Conservation (phyloP, 345 rosid genomes). For the Pistacia integerrima region DNA sequence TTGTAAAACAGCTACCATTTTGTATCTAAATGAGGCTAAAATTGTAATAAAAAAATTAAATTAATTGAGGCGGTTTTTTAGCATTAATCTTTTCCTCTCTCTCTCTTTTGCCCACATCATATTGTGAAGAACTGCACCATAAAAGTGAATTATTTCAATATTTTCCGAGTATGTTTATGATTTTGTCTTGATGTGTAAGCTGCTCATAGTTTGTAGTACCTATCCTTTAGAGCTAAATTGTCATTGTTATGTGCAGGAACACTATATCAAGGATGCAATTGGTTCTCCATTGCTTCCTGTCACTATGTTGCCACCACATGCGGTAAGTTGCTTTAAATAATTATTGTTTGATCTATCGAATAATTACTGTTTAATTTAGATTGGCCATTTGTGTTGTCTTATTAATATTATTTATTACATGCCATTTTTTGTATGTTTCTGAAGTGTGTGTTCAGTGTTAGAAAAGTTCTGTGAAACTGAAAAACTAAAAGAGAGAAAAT, state of each 20-base stretch:
- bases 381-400: neutral
- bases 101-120: too few relatives aligned
- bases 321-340: constrained; percentile 53
- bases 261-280: constrained; percentile 73
- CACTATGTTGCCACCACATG: constrained; percentile 61
- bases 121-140: neutral
- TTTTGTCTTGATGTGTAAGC: neutral
- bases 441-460: neutral
- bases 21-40: too few relatives aligned
- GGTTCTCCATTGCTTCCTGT: constrained; percentile 79
- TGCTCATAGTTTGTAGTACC: constrained; percentile 2
- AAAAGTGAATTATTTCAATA: neutral
- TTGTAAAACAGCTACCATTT: too few relatives aligned
- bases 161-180: neutral
- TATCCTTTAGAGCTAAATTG: constrained; percentile 4
- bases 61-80: too few relatives aligned
- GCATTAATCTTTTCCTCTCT: neutral
- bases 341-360: neutral
- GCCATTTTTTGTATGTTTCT: neutral
- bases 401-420: neutral
- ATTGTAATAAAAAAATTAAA: too few relatives aligned
- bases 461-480: too few relatives aligned
- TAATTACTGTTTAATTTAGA: neutral
- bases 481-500: too few relatives aligned
- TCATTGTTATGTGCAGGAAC: constrained; percentile 50